Evolutionary conservation across 371 early-diverging fungal species (phyloP), one percentile per base, ranked within the genome.

Genomic region (Apophysomyces variabilis): DNA sequence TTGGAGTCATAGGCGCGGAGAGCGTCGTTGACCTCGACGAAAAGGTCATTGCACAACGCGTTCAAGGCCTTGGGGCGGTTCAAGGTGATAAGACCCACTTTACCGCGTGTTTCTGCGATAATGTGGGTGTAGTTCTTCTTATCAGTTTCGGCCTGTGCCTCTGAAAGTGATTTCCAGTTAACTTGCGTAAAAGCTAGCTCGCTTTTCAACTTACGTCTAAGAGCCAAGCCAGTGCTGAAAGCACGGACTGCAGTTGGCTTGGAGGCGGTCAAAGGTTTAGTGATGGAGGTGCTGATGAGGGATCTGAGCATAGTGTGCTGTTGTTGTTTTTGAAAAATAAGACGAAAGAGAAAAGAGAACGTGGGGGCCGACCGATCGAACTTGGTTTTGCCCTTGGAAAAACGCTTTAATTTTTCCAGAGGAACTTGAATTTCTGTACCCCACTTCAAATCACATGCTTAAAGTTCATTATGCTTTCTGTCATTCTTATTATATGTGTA

Each of bases 31-130:
- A 99, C 82, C 78, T 99, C 99, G 57, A 82, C 75, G 77, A 97
- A 93, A 60, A 99, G 87, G 59, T 93, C 94, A 71, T 89, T 88
- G 82, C 90, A 94, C 64, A 99, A 90, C n/a, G 99, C 98, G 80
- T 99, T 99, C 62, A 99, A 86, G 44, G 96, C 96, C 87, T 96
- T 95, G 70, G 96, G 96, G 16, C 98, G 92, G 88, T 96, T 91
- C 68, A 96, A 89, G 8, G 94, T 93, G 58, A 97, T 88, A 46
- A 98, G 65, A 32, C 90, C 97, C 57, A 97, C 97, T 61, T 90
- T 89, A 38, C 94, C 97, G 57, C 87, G 86, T 36, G 86, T 88
- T 76, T 93, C 93, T 7, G 89, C 83, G 74, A 89, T 69, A 73
- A 98, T 90, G 78, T 90, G 83, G 68, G 88, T 69, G 73, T 86